Conservation (phyloP, 352 stramenopile genomes). For the Poterioochromonas sp. region DNA sequence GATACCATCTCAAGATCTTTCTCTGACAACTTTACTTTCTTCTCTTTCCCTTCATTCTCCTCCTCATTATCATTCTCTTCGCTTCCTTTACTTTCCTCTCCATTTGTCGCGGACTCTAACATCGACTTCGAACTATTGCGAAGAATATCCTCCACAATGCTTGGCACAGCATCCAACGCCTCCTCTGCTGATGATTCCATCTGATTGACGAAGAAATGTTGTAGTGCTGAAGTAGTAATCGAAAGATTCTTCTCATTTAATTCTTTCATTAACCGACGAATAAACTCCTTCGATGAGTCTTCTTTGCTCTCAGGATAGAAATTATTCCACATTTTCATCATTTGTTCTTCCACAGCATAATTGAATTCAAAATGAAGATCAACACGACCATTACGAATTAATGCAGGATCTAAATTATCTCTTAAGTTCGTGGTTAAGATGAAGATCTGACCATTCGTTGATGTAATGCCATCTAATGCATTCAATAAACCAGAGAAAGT, state of each 20-base stretch:
- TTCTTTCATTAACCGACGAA: neutral
- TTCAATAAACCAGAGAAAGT: neutral
- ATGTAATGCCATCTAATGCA: neutral
- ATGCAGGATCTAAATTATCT: neutral
- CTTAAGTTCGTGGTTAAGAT: neutral
- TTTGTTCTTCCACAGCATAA: neutral
- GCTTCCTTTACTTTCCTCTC: neutral
- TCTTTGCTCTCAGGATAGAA: neutral
- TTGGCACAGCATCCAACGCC: neutral
- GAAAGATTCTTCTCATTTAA: neutral
- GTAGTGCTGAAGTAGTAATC: neutral
- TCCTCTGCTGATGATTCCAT: neutral
- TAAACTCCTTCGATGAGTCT: neutral
- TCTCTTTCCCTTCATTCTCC: too few species aligned
- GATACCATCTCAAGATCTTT: too few species aligned
- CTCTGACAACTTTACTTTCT: too few species aligned
- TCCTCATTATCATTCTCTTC: neutral
- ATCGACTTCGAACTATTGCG: neutral
- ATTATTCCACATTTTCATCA: neutral
- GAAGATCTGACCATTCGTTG: neutral
- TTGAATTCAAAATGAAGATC: neutral
- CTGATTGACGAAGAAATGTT: neutral
- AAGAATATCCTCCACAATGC: neutral
- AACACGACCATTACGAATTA: neutral
- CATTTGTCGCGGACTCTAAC: neutral